Evolutionary conservation across 257 asterid species (phyloP), one percentile per base, ranked within the genome.

Genomic region (Salvia splendens): DNA sequence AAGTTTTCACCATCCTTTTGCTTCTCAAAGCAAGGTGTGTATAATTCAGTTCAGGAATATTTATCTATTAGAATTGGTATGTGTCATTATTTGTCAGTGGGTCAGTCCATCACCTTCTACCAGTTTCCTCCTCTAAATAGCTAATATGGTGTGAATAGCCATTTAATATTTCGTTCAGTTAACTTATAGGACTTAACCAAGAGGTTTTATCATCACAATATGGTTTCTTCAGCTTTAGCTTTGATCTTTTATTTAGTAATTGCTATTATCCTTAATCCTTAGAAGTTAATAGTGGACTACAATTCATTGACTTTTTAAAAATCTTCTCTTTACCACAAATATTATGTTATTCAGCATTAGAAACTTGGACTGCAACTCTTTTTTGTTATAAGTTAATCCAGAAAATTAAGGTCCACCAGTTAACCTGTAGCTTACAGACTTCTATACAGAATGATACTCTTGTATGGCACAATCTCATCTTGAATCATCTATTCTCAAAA

Each of bases 1-100:
- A 93, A 82, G 97, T 90, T 70, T 93, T 93, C 83, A 88, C 96
- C 60, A 93, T 93, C 75, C 87, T 93, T 75, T 84, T 93, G 85
- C 97, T 93, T 62, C 96, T 93, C 64, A 93, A 93, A 79, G 99
- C 99, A 64, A 93, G 97, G 99, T 94, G 75, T 63, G 78, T 45
- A 46, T 55, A 58, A 46, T 60, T 35, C 48, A 64, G 47, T 59
- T 59, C 47, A 16, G 65, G 41, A 48, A 53, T 15, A 58, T 62
- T 41, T 35, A 5, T 65, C 60, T n/a, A 7, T 47, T 10, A 24
- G 20, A 38, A 8, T 55, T 11, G 0, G 15, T 10, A n/a, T 57
- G 15, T 49, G 73, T 10, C 74, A 35, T 28, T 70, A 36, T 46
- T 33, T 8, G 17, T 52, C 12, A 15, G 30, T 8, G n/a, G 32